These are phyloP conservation scores for Coniosporium tulheliwenetii DNA, from an alignment of 2,329 filamentous ascomycete species.

Conservation along the genomic window DNA sequence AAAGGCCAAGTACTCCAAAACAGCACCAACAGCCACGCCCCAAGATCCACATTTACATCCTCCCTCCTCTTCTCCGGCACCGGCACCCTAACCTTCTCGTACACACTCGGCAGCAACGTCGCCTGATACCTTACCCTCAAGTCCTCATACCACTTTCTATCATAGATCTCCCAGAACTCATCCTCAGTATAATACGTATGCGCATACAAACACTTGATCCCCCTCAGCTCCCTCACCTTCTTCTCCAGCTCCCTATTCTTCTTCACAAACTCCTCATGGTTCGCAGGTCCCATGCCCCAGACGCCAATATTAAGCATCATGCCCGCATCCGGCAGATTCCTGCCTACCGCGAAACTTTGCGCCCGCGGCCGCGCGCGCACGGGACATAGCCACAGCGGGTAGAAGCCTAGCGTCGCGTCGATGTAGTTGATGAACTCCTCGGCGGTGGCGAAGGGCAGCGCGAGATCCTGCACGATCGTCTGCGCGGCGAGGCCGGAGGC, in stretches of 20 bases:
- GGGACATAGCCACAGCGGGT: slow-evolving; percentile 34
- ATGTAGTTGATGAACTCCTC: slow-evolving; percentile 28
- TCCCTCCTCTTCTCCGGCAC: slow-evolving; percentile 10
- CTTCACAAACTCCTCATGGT: slow-evolving; percentile 30
- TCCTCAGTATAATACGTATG: slow-evolving; percentile 52
- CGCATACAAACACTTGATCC: slow-evolving; percentile 57
- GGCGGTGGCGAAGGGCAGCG: slow-evolving; percentile 25
- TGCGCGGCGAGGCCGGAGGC: slow-evolving; percentile 42
- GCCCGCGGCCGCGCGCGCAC: slow-evolving; percentile 11
- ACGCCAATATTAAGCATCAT: slow-evolving; percentile 45
- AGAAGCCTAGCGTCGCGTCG: slow-evolving; percentile 23
- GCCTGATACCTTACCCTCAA: slow-evolving; percentile 45
- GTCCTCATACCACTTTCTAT: slow-evolving; percentile 41
- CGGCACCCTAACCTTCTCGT: slow-evolving; percentile 48
- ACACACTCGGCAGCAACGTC: slow-evolving; percentile 44
- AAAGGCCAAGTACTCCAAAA: neutral
- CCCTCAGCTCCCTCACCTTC: slow-evolving; percentile 41
- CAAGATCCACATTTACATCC: neutral
- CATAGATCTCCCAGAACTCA: slow-evolving; percentile 54
- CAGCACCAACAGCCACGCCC: neutral
- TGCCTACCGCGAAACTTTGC: slow-evolving; percentile 9
- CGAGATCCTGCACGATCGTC: slow-evolving; percentile 51
- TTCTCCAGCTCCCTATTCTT: slow-evolving; percentile 46
- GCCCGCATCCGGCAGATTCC: slow-evolving; percentile 3
- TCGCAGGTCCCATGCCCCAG: slow-evolving; percentile 36